Percentiles rank a stretch among this genome's conserved stretches.
Evolutionary conservation across 805 yeast species (phyloP).

Genomic region (Zygosaccharomyces kombuchaensis): DNA sequence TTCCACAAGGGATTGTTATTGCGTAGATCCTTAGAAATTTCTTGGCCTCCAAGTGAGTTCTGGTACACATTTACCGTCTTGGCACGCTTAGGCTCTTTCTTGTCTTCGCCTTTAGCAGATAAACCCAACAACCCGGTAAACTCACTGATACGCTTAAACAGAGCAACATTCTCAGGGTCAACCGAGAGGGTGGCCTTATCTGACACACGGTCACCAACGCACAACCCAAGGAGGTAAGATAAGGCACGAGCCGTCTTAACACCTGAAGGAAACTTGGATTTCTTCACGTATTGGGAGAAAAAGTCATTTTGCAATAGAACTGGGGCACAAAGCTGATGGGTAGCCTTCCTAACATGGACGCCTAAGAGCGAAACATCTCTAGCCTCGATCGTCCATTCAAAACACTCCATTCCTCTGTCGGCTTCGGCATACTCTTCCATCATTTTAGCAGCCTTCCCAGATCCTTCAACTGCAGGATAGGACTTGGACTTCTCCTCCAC

Average conservation of each 20-base stretch:
- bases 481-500: slow-evolving; percentile 6
- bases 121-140: slow-evolving; percentile 6
- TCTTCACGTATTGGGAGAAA: slow-evolving; percentile 2
- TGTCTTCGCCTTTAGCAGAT: slow-evolving; percentile 3
- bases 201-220: slow-evolving; percentile 33
- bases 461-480: slow-evolving; percentile 8
- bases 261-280: neutral
- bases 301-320: slow-evolving; percentile 4
- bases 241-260: slow-evolving; percentile 17
- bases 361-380: slow-evolving; percentile 30
- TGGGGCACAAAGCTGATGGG: slow-evolving; percentile 39
- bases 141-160: slow-evolving; percentile 22
- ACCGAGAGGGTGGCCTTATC: slow-evolving; percentile 21
- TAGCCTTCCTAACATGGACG: slow-evolving; percentile 27
- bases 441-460: slow-evolving; percentile 16
- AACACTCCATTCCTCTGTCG: slow-evolving; percentile 24
- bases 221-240: slow-evolving; percentile 39
- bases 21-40: neutral
- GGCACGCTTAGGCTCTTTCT: neutral
- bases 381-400: slow-evolving; percentile 44
- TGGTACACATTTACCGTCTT: neutral
- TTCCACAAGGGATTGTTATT: slow-evolving; percentile 23
- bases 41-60: slow-evolving; percentile 3
- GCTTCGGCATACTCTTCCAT: slow-evolving; percentile 22
- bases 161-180: slow-evolving; percentile 20